Evolutionary conservation across 2,329 filamentous ascomycete species (phyloP).

Genomic region (Dryadomyces sulphureus): DNA sequence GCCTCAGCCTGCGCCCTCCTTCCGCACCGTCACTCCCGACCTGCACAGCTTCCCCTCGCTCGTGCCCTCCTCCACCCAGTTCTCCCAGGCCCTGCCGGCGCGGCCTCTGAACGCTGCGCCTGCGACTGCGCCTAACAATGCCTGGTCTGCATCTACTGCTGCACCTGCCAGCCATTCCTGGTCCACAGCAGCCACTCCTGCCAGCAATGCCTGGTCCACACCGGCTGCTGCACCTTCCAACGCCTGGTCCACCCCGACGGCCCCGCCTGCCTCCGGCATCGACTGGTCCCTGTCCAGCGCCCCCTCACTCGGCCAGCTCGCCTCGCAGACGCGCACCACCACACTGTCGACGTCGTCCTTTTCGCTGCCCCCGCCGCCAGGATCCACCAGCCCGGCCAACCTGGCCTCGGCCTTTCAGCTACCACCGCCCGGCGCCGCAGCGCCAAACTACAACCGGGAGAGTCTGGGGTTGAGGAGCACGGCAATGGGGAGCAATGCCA

Average conservation of each 20-base stretch:
- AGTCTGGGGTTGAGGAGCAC: conserved; percentile 1
- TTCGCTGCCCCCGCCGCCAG: conserved; percentile 41
- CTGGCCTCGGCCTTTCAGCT: conserved; percentile 30
- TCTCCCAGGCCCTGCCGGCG: conserved; percentile 44
- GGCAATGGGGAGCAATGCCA: conserved; percentile 11
- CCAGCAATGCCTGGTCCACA: conserved; percentile 3
- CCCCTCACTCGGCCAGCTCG: conserved; percentile 7
- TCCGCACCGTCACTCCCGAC: conserved; percentile 45
- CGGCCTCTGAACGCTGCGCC: conserved; percentile 10
- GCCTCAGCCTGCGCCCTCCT: conserved; percentile 18
- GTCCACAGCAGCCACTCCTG: conserved; percentile 7
- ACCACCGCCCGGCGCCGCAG: conserved; percentile 23
- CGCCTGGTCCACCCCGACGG: neutral
- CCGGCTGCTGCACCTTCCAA: neutral
- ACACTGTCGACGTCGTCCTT: conserved; percentile 25
- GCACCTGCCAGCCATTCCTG: too few relatives aligned
- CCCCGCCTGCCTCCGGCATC: conserved; percentile 19
- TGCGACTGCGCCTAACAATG: conserved; percentile 6
- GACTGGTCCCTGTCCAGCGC: conserved; percentile 33
- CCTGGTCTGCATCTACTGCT: neutral
- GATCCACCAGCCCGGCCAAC: conserved; percentile 4
- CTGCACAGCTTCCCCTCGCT: conserved; percentile 39
- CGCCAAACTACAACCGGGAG: conserved; percentile 5
- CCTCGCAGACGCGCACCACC: conserved; percentile 3
- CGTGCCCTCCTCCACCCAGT: conserved; percentile 45